Evolutionary conservation across 2,329 filamentous ascomycete species (phyloP).

Genomic region (Aureobasidium pullulans): DNA sequence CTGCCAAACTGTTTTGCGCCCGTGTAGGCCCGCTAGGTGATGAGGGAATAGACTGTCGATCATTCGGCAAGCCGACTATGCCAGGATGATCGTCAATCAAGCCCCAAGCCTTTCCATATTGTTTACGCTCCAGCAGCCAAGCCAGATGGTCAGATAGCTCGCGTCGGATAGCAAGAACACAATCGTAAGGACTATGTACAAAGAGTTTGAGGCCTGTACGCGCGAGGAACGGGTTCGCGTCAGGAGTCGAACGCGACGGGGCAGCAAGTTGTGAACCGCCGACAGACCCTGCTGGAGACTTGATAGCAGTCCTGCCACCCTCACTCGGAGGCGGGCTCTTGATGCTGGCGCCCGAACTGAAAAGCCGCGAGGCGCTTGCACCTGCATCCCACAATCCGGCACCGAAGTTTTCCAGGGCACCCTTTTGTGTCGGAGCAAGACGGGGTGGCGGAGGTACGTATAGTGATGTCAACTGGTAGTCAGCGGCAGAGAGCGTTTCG

Average conservation of each 20-base stretch:
- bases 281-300: conserved; percentile 29
- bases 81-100: conserved; percentile 84
- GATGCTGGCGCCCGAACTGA: conserved; percentile 79
- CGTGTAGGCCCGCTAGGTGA: conserved; percentile 40
- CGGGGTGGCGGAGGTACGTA: conserved; percentile 63
- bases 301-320: conserved; percentile 26
- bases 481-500: conserved; percentile 75
- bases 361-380: conserved; percentile 75
- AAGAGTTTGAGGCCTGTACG: conserved; percentile 71
- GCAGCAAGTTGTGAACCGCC: neutral
- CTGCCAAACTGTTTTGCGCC: conserved; percentile 39
- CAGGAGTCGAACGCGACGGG: conserved; percentile 15
- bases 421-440: conserved; percentile 57
- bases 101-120: conserved; percentile 81
- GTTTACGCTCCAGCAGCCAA: conserved; percentile 76
- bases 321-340: conserved; percentile 37
- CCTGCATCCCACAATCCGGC: conserved; percentile 75
- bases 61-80: conserved; percentile 38
- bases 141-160: conserved; percentile 77
- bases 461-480: conserved; percentile 83
- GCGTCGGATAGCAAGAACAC: conserved; percentile 81
- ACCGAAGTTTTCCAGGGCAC: conserved; percentile 69
- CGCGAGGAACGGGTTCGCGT: conserved; percentile 41
- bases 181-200: conserved; percentile 94
- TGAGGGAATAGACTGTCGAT: conserved; percentile 26